Evolutionary conservation across 352 stramenopile genomes (phyloP), one percentile per base, ranked within the genome.

Genomic region (Phytopythium oedochilum): DNA sequence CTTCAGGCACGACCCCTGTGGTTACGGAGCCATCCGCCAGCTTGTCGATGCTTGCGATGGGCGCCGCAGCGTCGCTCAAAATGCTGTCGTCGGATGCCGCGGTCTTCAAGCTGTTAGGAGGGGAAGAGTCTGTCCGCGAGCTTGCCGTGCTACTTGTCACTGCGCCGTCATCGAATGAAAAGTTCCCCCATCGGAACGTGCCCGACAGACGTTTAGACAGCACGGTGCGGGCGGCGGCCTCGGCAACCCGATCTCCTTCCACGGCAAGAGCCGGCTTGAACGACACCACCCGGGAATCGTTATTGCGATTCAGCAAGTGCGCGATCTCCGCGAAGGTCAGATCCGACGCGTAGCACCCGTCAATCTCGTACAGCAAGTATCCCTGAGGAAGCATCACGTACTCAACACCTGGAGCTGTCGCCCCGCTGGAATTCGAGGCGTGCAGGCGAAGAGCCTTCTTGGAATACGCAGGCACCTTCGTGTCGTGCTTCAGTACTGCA

Each of bases 281-380:
- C 8, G 75, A 76, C 25, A 92, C 64, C 7, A 73, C 51, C 31
- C 71, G 78, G 5, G 54, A 29, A 5, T 81, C 62, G 18, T 55
- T 64, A 56, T 82, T 88, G 5, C 75, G 64, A 15, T 70, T 71
- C 8, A 92, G 50, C 32, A 86, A 61, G 26, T 85, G 71, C 5
- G 73, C 61, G 40, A 90, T 86, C 39, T 92, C 78, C 8, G 65
- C 71, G 48, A 89, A 88, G 17, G 78, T 52, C 23, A 88, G 42
- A 18, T 77, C 66, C 1, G 75, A 42, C 2, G 89, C 79, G 45
- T 71, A 69, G 53, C 64, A 80, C 35, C 81, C 59, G 36, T 89
- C 78, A 25, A 92, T 84, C 53, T 89, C 68, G 56, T 83, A 77
- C 4, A 92, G 57, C 20, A 88, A 36, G 29, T 73, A 89, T 9